Percentiles rank a stretch among this genome's conserved stretches.
phyloP scores from a whole-genome alignment of 495 filamentous ascomycete species.

The Penicilliopsis zonata region DNA sequence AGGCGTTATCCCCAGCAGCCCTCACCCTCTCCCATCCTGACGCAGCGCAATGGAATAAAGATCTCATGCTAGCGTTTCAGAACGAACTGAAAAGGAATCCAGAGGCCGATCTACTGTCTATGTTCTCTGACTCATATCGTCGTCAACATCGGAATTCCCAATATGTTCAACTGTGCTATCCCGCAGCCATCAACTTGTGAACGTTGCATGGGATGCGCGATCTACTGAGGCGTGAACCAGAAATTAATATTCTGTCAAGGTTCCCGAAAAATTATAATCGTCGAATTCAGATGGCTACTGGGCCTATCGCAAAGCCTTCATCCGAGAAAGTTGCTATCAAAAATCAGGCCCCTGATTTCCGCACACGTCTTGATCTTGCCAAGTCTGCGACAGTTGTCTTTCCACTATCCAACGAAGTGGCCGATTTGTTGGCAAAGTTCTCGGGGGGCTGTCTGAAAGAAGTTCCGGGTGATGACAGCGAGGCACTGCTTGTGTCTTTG shows the following conservation, averaged over 20 bases:
- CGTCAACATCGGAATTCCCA: conserved; percentile 6
- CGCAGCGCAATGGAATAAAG: conserved; percentile 10
- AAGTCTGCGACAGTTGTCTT: conserved; percentile 6
- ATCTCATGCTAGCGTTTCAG: conserved; percentile 9
- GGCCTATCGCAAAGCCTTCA: not conserved
- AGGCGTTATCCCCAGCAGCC: not conserved
- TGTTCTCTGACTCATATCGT: conserved; percentile 7
- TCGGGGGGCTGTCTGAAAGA: conserved; percentile 18
- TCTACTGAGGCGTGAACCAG: conserved; percentile 6
- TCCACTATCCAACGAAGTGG: conserved; percentile 9
- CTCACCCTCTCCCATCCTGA: conserved; percentile 1
- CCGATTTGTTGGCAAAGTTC: conserved; percentile 3
- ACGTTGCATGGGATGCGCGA: conserved; percentile 5
- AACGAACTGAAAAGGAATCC: conserved; percentile 8
- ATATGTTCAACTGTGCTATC: conserved; percentile 4
- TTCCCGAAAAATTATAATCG: conserved; percentile 9
- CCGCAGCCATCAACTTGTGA: conserved; percentile 5
- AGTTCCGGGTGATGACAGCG: not conserved
- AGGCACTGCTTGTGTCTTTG: conserved; percentile 1
- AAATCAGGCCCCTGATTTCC: conserved; percentile 3
- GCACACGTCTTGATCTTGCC: conserved; percentile 5
- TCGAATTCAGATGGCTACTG: conserved; percentile 7
- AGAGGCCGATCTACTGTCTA: conserved; percentile 8
- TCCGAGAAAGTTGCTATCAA: not conserved
- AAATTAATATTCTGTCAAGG: conserved; percentile 9